Percentiles rank a stretch among this genome's conserved stretches.
phyloP scores from a whole-genome alignment of 371 early-diverging fungal genomes.

The Mortierella sp. region DNA sequence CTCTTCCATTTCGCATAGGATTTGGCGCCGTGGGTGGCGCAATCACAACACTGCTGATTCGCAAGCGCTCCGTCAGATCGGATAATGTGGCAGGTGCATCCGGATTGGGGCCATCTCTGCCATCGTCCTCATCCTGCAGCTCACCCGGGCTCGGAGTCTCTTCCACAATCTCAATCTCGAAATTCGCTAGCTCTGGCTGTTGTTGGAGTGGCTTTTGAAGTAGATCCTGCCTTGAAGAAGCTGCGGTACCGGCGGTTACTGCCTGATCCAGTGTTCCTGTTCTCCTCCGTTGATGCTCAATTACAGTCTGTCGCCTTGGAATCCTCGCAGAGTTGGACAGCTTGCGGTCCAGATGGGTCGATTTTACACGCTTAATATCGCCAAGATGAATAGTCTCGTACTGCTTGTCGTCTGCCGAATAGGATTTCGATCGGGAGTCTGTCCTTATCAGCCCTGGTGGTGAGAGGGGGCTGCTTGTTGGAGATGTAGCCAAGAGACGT shows the following conservation, averaged over 20 bases:
- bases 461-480: slow-evolving; percentile 10
- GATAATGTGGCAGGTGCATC: slow-evolving; percentile 28
- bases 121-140: slow-evolving; percentile 24
- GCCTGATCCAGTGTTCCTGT: slow-evolving; percentile 1
- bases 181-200: slow-evolving; percentile 10
- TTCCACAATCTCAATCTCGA: slow-evolving; percentile 1
- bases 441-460: slow-evolving; percentile 39
- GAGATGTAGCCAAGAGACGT: slow-evolving; percentile 14
- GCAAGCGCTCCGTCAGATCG: slow-evolving; percentile 20
- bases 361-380: slow-evolving; percentile 67
- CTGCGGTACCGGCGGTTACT: slow-evolving; percentile 11
- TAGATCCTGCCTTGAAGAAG: not conserved
- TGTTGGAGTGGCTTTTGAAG: too few species aligned
- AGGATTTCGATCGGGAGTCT: slow-evolving; percentile 50
- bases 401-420: slow-evolving; percentile 45
- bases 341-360: slow-evolving; percentile 63
- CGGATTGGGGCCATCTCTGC: slow-evolving; percentile 25
- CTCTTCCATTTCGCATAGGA: not conserved
- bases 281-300: slow-evolving; percentile 55
- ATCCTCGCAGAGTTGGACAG: slow-evolving; percentile 64
- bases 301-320: slow-evolving; percentile 65
- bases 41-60: slow-evolving; percentile 7
- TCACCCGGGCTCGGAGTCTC: not conserved
- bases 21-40: not conserved
- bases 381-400: slow-evolving; percentile 56